phyloP scores from a whole-genome alignment of 1,284 basidiomycete species.

The Naganishia liquefaciens region DNA sequence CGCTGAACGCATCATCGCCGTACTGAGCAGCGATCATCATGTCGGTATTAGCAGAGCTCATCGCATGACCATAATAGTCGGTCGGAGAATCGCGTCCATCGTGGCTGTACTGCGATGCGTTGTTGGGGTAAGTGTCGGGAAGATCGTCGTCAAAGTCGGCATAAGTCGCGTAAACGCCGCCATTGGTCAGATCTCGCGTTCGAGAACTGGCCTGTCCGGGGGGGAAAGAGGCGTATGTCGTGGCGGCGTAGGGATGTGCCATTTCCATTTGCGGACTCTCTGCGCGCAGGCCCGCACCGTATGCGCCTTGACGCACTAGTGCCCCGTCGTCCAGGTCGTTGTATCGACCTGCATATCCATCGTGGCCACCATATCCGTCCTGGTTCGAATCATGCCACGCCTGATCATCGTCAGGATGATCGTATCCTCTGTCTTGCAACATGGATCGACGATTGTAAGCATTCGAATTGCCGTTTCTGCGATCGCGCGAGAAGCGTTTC shows the following conservation, averaged over 20 bases:
- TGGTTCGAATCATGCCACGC: conserved; percentile 2
- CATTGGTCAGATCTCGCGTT: conserved; percentile 25
- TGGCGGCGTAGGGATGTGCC: conserved; percentile 20
- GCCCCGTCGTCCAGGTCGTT: not conserved
- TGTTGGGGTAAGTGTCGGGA: not conserved
- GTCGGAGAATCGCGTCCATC: conserved; percentile 25
- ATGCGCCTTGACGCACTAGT: conserved; percentile 3
- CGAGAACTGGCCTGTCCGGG: conserved; percentile 1
- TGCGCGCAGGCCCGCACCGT: not conserved
- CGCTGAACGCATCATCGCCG: conserved; percentile 16
- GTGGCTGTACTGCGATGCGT: not conserved
- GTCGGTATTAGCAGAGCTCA: conserved; percentile 22
- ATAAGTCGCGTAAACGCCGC: conserved; percentile 18
- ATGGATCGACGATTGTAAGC: conserved; percentile 1
- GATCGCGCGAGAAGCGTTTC: conserved; percentile 28
- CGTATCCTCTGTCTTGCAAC: not conserved
- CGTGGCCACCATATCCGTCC: not conserved
- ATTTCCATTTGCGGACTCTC: conserved; percentile 3
- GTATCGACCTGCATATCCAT: not conserved
- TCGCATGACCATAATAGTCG: conserved; percentile 29
- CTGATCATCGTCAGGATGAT: conserved; percentile 6
- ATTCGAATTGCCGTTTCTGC: not conserved
- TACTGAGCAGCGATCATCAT: conserved; percentile 28
- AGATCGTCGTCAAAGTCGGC: not conserved
- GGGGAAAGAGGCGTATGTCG: conserved; percentile 13